Conservation (phyloP, 2,329 filamentous ascomycete species). For the Claviceps fusiformis region DNA sequence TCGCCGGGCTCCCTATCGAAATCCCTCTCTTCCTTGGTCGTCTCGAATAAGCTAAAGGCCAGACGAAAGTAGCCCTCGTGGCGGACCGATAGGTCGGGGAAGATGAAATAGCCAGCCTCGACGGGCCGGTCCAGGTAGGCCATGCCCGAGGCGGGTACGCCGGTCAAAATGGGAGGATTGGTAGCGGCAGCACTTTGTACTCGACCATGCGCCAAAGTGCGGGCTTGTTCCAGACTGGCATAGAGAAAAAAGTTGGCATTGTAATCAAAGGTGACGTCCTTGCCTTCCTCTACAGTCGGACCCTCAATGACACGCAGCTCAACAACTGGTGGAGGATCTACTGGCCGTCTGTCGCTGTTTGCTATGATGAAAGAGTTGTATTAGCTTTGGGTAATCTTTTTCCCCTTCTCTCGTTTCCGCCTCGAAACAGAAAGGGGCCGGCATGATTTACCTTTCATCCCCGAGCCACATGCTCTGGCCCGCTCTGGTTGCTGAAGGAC, state of each 20-base stretch:
- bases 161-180: constrained; percentile 74
- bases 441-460: constrained; percentile 69
- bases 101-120: constrained; percentile 84
- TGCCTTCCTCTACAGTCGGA: constrained; percentile 41
- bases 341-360: constrained; percentile 64
- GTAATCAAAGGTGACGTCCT: constrained; percentile 76
- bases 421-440: not conserved
- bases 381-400: constrained; percentile 7
- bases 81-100: constrained; percentile 88
- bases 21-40: constrained; percentile 75
- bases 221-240: constrained; percentile 76
- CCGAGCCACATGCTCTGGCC: constrained; percentile 86
- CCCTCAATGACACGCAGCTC: constrained; percentile 78
- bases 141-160: constrained; percentile 89
- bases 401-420: not conserved
- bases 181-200: constrained; percentile 53
- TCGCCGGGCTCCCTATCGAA: constrained; percentile 43
- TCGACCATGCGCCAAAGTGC: constrained; percentile 69
- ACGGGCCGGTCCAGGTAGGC: constrained; percentile 82
- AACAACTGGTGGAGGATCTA: constrained; percentile 89
- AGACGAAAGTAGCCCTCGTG: constrained; percentile 91
- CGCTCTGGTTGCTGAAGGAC: constrained; percentile 92
- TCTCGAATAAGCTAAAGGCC: constrained; percentile 86
- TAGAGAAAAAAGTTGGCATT: constrained; percentile 97
- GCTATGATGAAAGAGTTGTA: constrained; percentile 13